A percentile compares a stretch with the other conserved stretches of the same genome.
phyloP scores from a whole-genome alignment of 129 eudicot genomes.

The Ambrosia artemisiifolia region DNA sequence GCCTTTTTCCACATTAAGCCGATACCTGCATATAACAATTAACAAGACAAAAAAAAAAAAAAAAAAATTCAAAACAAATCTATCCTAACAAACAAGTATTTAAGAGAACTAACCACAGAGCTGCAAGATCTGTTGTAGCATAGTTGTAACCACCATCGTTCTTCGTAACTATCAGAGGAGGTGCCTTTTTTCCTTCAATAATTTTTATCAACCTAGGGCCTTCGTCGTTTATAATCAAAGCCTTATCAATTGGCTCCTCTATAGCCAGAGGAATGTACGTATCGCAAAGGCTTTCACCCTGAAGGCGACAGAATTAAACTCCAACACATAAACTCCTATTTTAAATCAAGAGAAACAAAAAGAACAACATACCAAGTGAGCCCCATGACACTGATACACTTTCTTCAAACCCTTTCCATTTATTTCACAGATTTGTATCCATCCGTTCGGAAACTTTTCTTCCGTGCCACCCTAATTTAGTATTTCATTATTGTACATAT shows the following conservation, averaged over 20 bases:
- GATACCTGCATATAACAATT: conserved; percentile 55
- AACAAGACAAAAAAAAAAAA: neutral
- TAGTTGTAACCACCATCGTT: conserved; percentile 94
- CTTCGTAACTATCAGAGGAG: conserved; percentile 76
- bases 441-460: conserved; percentile 64
- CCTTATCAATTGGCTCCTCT: conserved; percentile 46
- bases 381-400: conserved; percentile 67
- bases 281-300: conserved; percentile 96
- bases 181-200: conserved; percentile 72
- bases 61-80: no score
- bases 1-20: conserved; percentile 86
- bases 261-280: conserved; percentile 69
- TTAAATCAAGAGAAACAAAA: neutral
- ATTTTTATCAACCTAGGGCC: conserved; percentile 77
- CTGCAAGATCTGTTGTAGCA: conserved; percentile 95
- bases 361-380: conserved; percentile 28
- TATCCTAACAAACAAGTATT: neutral
- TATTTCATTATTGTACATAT: no score
- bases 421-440: conserved; percentile 84
- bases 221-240: conserved; percentile 81
- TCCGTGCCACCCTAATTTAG: conserved; percentile 55
- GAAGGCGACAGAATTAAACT: neutral
- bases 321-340: neutral
- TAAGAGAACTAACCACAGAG: conserved; percentile 62
- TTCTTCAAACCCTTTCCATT: conserved; percentile 27